Base-by-base conservation (phyloP, 371 early-diverging fungal species). In the Mucor saturninus region DNA sequence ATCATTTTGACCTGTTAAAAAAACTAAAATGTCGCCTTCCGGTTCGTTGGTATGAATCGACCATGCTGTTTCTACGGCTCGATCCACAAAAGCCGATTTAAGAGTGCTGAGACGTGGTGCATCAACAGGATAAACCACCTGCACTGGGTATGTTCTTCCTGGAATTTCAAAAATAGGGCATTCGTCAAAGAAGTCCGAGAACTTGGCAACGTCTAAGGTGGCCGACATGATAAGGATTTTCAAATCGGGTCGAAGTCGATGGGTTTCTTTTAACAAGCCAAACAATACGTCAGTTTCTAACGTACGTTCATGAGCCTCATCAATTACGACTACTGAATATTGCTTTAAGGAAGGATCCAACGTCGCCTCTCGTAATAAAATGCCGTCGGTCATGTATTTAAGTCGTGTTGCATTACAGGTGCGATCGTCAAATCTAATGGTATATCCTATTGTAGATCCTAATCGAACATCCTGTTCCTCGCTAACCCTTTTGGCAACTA, bases 231-330 rank as follows among this genome's bases (percentile, higher is more conserved):
- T 83, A 1, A 93, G 62, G 30, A 94, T 70, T 62, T 89, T 91
- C 8, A 94, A 77, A 32, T 82, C 81, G 5, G 77, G 76, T n/a
- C 84, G 71, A 53, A 78, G 39, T 35, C 75, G 59, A 63, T 75
- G 81, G 48, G 87, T 83, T 65, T 85, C 65, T 61, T 90, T 89
- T 42, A 96, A 72, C 40, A 95, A 74, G 3, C 95, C 96, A 69
- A 99, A 89, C 4, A 98, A 68, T 6, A 99, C 85, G 65, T 99
- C 99, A 0, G 97, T 97, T 60, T 96, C 95, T 2, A 95, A 76
- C 0, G 89, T 91, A 49, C 98, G 85, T 77, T 99, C 99, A 73
- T 99, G 99, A 1, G 97, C 97, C 80, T 98, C 98, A 71, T 98
- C 98, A 13, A 94, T 83, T 9, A 95, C 73, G 21, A 99, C 84